Percentiles rank a stretch among this genome's conserved stretches.
Conservation (phyloP, 306 rosid species). For the Ammopiptanthus mongolicus region DNA sequence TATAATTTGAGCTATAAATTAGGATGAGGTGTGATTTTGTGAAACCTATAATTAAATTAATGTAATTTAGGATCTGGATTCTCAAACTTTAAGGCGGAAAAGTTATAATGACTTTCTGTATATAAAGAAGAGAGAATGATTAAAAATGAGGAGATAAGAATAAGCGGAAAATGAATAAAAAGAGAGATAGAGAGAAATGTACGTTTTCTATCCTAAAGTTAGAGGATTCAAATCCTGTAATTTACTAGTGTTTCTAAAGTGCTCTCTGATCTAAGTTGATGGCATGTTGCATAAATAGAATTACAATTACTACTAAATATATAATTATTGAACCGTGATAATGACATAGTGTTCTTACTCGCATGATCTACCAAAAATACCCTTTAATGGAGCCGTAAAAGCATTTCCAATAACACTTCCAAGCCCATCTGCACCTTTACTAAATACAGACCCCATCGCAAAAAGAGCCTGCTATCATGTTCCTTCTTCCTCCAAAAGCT, state of each 20-base stretch:
- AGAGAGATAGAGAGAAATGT: too few relatives aligned
- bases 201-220: too few relatives aligned
- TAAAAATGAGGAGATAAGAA: too few relatives aligned
- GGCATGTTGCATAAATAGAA: too few relatives aligned
- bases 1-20: background rate
- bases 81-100: too few relatives aligned
- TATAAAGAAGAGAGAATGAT: too few relatives aligned
- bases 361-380: conserved; percentile 39
- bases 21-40: background rate
- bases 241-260: too few relatives aligned
- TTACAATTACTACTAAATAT: background rate
- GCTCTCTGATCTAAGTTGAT: too few relatives aligned
- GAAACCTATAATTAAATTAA: background rate
- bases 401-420: conserved; percentile 35
- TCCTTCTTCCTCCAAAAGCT: background rate
- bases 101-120: too few relatives aligned
- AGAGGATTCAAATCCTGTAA: too few relatives aligned
- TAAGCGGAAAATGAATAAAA: too few relatives aligned
- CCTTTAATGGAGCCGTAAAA: conserved; percentile 34
- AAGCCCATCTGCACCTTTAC: conserved; percentile 33
- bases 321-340: background rate
- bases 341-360: conserved; percentile 18
- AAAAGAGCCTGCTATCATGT: background rate
- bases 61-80: too few relatives aligned
- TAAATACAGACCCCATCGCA: conserved; percentile 33